phyloP scores from a whole-genome alignment of 208 protist species.

The Trypanosoma theileri region DNA sequence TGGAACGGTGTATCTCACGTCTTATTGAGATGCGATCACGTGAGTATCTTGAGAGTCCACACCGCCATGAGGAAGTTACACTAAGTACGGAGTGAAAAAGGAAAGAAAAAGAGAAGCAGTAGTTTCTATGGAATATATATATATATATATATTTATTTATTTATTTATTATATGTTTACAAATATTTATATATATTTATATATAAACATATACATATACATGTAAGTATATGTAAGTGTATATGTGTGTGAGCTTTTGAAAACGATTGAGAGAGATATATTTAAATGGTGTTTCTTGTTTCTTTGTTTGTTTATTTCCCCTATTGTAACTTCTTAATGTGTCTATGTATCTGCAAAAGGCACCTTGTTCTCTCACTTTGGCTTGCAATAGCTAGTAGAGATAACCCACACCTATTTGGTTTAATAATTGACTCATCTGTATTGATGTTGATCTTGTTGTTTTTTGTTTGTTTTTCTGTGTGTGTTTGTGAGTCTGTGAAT shows the following conservation, averaged over 20 bases:
- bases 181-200: conserved; percentile 6
- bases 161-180: background rate
- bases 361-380: background rate
- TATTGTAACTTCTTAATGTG: too few relatives aligned
- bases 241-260: background rate
- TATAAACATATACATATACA: conserved; percentile 15
- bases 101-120: background rate
- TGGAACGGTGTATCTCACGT: conserved; percentile 84
- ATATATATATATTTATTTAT: conserved; percentile 8
- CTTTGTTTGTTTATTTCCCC: too few relatives aligned
- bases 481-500: conserved; percentile 18
- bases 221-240: background rate
- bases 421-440: background rate
- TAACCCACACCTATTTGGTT: too few relatives aligned
- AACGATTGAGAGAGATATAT: too few relatives aligned
- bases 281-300: too few relatives aligned
- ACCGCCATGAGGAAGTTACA: conserved; percentile 50
- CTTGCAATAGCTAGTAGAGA: too few relatives aligned
- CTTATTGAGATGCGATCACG: conserved; percentile 88
- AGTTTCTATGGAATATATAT: background rate
- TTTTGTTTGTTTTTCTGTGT: conserved; percentile 8
- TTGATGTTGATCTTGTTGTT: conserved; percentile 9
- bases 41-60: conserved; percentile 78
- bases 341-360: too few relatives aligned
- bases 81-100: conserved; percentile 24